phyloP scores from a whole-genome alignment of 495 filamentous ascomycete species.

The Hypoxylon fuscum region DNA sequence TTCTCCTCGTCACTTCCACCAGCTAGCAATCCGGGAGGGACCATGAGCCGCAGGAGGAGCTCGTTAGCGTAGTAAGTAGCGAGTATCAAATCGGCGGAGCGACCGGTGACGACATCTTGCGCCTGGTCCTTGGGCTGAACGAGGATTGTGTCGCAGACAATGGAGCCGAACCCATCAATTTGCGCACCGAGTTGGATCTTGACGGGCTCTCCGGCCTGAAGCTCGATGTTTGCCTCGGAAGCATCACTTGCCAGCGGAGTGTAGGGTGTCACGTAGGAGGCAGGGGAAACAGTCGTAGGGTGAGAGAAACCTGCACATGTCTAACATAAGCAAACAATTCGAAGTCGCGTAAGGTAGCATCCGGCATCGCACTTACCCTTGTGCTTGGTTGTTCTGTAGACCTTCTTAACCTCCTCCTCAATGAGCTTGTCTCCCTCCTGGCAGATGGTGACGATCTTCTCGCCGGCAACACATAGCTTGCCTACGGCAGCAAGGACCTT shows the following conservation, averaged over 20 bases:
- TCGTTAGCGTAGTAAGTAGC: constrained; percentile 97
- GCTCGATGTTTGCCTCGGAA: constrained; percentile 77
- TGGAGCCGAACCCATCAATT: constrained; percentile 96
- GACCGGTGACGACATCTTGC: constrained; percentile 70
- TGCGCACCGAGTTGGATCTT: constrained; percentile 98
- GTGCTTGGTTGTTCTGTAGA: constrained; percentile 98
- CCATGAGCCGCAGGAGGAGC: constrained; percentile 86
- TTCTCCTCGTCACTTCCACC: constrained; percentile 92
- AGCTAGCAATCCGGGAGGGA: constrained; percentile 85
- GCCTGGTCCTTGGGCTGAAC: constrained; percentile 66
- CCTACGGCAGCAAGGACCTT: constrained; percentile 89
- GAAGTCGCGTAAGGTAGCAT: not conserved
- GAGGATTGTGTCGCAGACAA: constrained; percentile 92
- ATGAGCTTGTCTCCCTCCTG: constrained; percentile 94
- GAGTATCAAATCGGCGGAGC: constrained; percentile 84
- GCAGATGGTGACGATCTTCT: constrained; percentile 91
- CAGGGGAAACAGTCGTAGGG: constrained; percentile 95
- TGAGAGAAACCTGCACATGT: constrained; percentile 76
- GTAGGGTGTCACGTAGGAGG: constrained; percentile 94
- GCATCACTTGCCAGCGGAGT: constrained; percentile 87
- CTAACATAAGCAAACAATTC: constrained; percentile 32
- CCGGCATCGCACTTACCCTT: constrained; percentile 70
- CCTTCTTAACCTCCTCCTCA: constrained; percentile 91
- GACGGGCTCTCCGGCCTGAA: constrained; percentile 85
- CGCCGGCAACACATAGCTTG: constrained; percentile 82